Evolutionary conservation across 2,329 filamentous ascomycete genomes (phyloP).

Genomic region (Pseudogymnoascus sp.): DNA sequence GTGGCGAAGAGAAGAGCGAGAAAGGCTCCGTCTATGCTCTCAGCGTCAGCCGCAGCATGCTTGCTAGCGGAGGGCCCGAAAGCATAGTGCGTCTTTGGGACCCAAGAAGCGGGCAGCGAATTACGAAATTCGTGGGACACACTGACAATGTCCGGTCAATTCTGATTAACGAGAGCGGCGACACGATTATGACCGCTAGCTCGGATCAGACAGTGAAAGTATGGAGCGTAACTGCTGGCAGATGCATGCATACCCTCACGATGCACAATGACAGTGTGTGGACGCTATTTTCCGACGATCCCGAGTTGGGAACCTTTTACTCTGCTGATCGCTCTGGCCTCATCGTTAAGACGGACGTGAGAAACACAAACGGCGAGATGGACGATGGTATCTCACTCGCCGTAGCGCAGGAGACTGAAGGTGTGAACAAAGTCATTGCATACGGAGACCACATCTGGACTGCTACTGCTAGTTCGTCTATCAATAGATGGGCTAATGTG

Average conservation of each 20-base stretch:
- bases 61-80: slow-evolving; percentile 90
- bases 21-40: slow-evolving; percentile 96
- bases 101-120: slow-evolving; percentile 73
- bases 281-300: slow-evolving; percentile 86
- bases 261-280: slow-evolving; percentile 99
- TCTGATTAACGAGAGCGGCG: slow-evolving; percentile 77
- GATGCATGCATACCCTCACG: slow-evolving; percentile 95
- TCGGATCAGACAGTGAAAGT: slow-evolving; percentile 97
- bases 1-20: slow-evolving; percentile 71
- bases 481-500: slow-evolving; percentile 69
- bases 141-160: slow-evolving; percentile 91
- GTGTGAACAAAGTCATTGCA: slow-evolving; percentile 58
- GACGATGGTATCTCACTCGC: slow-evolving; percentile 86
- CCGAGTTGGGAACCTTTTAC: slow-evolving; percentile 82
- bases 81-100: slow-evolving; percentile 92
- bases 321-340: slow-evolving; percentile 86
- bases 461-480: slow-evolving; percentile 63
- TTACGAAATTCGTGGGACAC: slow-evolving; percentile 95
- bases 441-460: slow-evolving; percentile 53
- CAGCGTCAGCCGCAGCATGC: slow-evolving; percentile 66
- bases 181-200: slow-evolving; percentile 87
- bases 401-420: slow-evolving; percentile 86
- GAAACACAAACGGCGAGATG: slow-evolving; percentile 59
- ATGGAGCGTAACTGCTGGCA: slow-evolving; percentile 89
- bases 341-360: slow-evolving; percentile 92